Conservation (phyloP, 164 flowering plant species). For the Brasenia schreberi region DNA sequence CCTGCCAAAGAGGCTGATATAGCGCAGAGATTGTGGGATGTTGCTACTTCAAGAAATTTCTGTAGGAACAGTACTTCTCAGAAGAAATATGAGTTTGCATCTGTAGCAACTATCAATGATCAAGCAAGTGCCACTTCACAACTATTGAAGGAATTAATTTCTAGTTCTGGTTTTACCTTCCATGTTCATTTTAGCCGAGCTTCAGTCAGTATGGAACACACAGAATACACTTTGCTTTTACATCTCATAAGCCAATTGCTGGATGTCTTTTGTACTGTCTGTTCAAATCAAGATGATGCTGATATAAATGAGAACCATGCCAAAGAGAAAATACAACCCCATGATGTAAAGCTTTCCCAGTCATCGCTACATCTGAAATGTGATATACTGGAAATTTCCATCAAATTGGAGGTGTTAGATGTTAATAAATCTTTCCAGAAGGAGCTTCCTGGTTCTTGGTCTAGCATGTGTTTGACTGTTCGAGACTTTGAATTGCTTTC, state of each 20-base stretch:
- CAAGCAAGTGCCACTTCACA: conserved; percentile 26
- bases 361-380: conserved; percentile 59
- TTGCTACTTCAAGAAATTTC: conserved; percentile 45
- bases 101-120: conserved; percentile 40
- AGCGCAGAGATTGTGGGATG: conserved; percentile 37
- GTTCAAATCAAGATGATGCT: conserved; percentile 3
- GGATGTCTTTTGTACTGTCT: conserved; percentile 22
- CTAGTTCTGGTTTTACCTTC: conserved; percentile 46
- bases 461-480: conserved; percentile 29
- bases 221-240: conserved; percentile 30
- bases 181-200: conserved; percentile 38
- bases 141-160: conserved; percentile 49
- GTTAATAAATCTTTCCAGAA: conserved; percentile 33
- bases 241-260: conserved; percentile 35
- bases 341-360: conserved; percentile 21
- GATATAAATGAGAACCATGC: neutral
- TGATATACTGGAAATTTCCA: conserved; percentile 34
- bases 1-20: conserved; percentile 63
- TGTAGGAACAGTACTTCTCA: conserved; percentile 24
- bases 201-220: conserved; percentile 23
- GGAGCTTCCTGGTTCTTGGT: conserved; percentile 90
- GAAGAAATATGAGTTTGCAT: conserved; percentile 57
- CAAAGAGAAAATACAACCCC: conserved; percentile 3
- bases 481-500: conserved; percentile 55
- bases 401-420: conserved; percentile 28